Conservation (phyloP, 116 monocot genomes). For the Cymodocea nodosa region DNA sequence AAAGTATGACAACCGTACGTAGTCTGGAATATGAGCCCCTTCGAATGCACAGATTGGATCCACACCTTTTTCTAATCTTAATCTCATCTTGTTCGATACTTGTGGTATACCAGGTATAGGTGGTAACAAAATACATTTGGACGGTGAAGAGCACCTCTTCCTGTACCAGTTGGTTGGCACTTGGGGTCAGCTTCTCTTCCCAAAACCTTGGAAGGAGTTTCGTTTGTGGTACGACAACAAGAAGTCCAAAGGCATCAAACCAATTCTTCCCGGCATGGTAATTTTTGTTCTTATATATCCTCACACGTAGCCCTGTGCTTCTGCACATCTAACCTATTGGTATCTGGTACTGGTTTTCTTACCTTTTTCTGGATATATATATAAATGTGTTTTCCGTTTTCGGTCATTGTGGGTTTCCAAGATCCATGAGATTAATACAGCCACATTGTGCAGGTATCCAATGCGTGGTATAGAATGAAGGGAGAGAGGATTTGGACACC, state of each 20-base stretch:
- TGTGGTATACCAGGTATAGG: slow-evolving; percentile 65
- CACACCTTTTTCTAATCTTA: neutral
- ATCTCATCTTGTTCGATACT: neutral
- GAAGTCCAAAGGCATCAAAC: slow-evolving; percentile 81
- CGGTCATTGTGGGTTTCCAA: neutral
- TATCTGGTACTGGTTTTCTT: too few species aligned
- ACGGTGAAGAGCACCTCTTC: slow-evolving; percentile 47
- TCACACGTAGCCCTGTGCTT: neutral
- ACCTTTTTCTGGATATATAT: too few species aligned
- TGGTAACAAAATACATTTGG: slow-evolving; percentile 83
- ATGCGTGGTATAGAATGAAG: slow-evolving; percentile 90
- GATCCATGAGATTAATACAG: neutral
- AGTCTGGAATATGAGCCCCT: too few species aligned
- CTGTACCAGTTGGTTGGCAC: slow-evolving; percentile 96
- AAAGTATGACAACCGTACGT: too few species aligned
- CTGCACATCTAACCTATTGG: neutral
- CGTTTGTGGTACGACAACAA: slow-evolving; percentile 88
- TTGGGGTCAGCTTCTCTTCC: slow-evolving; percentile 94
- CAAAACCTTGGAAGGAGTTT: slow-evolving; percentile 99
- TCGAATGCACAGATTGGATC: neutral
- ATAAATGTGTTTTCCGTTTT: too few species aligned
- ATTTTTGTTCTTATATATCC: slow-evolving; percentile 11
- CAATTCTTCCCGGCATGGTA: slow-evolving; percentile 96
- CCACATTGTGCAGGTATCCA: slow-evolving; percentile 53
- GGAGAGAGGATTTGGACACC: slow-evolving; percentile 98